Evolutionary conservation across 331 rosid genomes (phyloP).

Genomic region (Quercus tomentella): DNA sequence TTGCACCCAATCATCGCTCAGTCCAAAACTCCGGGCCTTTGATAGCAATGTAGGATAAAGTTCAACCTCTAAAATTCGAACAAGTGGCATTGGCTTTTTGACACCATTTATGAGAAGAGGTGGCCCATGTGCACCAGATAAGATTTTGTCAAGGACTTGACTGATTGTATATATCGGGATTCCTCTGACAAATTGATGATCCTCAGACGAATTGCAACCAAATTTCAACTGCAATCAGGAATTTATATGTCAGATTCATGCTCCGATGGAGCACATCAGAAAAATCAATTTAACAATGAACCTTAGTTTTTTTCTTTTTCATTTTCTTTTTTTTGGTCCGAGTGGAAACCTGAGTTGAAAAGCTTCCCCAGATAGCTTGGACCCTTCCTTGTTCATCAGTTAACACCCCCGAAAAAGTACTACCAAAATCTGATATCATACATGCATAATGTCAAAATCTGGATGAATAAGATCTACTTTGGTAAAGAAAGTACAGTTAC

Average conservation of each 20-base stretch:
- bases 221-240: conserved; percentile 65
- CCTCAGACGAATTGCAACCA: conserved; percentile 78
- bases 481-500: conserved; percentile 30
- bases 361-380: conserved; percentile 99
- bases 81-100: conserved; percentile 88
- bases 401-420: conserved; percentile 89
- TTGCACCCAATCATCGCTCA: conserved; percentile 88
- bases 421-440: conserved; percentile 77
- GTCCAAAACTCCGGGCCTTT: conserved; percentile 92
- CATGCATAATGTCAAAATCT: conserved; percentile 5
- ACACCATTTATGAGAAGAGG: conserved; percentile 83
- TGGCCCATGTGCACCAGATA: conserved; percentile 73
- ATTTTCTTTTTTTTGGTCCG: neutral
- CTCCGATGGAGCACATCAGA: neutral
- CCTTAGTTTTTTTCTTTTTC: conserved; percentile 5
- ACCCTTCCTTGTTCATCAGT: conserved; percentile 92
- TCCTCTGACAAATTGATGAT: conserved; percentile 96
- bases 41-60: conserved; percentile 93
- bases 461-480: neutral
- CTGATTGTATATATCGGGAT: conserved; percentile 85
- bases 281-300: neutral
- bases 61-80: conserved; percentile 91
- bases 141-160: conserved; percentile 81
- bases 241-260: conserved; percentile 23
- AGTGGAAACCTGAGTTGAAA: conserved; percentile 83